Conservation (phyloP, 805 yeast genomes). For the Pichia phayaonensis region DNA sequence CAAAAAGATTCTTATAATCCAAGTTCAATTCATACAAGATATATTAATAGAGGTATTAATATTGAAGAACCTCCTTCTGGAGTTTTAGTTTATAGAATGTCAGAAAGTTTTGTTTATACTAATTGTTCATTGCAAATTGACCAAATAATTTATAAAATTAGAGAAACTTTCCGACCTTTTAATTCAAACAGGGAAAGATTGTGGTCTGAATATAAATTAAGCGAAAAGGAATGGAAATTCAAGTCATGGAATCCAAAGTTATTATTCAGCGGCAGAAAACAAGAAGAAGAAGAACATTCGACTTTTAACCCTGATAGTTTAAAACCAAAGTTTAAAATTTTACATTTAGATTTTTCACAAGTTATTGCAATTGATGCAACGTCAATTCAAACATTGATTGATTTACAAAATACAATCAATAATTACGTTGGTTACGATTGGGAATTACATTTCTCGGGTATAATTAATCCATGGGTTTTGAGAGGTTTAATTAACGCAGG, state of each 20-base stretch:
- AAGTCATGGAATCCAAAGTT: background rate
- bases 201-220: constrained; percentile 57
- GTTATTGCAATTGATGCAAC: constrained; percentile 75
- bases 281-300: background rate
- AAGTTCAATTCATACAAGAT: constrained; percentile 25
- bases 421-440: constrained; percentile 74
- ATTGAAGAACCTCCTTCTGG: constrained; percentile 86
- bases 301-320: background rate
- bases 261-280: background rate
- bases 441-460: constrained; percentile 84
- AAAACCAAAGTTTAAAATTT: constrained; percentile 53
- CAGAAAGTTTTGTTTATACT: constrained; percentile 76
- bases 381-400: constrained; percentile 69
- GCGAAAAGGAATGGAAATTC: constrained; percentile 5
- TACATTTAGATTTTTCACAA: constrained; percentile 76
- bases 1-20: constrained; percentile 24
- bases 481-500: constrained; percentile 69
- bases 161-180: constrained; percentile 54
- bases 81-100: constrained; percentile 74
- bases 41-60: constrained; percentile 46
- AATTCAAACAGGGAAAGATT: constrained; percentile 45
- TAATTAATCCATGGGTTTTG: constrained; percentile 80
- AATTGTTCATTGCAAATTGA: constrained; percentile 73
- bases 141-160: constrained; percentile 57
- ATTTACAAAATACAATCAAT: constrained; percentile 63